Evolutionary conservation across 78 protist genomes (phyloP).

Genomic region (Chrysochromulina tobinii): DNA sequence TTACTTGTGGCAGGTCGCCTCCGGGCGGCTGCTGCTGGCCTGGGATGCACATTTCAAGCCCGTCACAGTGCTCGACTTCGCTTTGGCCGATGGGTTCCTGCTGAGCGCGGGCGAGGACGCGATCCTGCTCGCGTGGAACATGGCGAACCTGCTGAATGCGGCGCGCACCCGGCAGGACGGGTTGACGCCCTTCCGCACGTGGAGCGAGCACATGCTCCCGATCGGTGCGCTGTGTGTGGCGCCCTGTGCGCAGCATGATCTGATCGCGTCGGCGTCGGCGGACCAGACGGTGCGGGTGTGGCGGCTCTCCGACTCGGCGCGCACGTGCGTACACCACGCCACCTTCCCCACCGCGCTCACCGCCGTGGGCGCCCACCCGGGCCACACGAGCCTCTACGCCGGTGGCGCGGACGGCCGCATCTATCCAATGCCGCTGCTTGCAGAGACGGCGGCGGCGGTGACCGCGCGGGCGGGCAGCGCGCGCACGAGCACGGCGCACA

Average conservation of each 20-base stretch:
- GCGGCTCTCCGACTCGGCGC: neutral
- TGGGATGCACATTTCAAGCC: conserved; percentile 17
- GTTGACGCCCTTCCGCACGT: neutral
- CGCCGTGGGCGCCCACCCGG: neutral
- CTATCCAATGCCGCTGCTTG: neutral
- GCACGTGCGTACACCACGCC: neutral
- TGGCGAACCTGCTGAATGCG: neutral
- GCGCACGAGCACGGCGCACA: too few relatives aligned
- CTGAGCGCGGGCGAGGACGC: neutral
- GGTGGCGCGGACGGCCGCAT: neutral
- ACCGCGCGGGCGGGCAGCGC: too few relatives aligned
- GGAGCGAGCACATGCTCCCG: neutral
- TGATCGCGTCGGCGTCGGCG: neutral
- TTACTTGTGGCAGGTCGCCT: neutral
- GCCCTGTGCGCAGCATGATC: neutral
- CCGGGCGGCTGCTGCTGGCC: neutral
- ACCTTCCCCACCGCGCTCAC: neutral
- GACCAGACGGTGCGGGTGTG: neutral
- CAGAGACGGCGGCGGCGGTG: too few relatives aligned
- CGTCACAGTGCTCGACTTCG: neutral
- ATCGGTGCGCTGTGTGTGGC: neutral
- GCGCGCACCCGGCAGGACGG: neutral
- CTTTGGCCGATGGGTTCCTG: neutral
- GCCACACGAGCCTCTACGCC: neutral
- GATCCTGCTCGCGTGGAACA: neutral